A percentile compares a stretch with the other conserved stretches of the same genome.
phyloP scores from a whole-genome alignment of 1,284 basidiomycete genomes.

The Irpex sp. region DNA sequence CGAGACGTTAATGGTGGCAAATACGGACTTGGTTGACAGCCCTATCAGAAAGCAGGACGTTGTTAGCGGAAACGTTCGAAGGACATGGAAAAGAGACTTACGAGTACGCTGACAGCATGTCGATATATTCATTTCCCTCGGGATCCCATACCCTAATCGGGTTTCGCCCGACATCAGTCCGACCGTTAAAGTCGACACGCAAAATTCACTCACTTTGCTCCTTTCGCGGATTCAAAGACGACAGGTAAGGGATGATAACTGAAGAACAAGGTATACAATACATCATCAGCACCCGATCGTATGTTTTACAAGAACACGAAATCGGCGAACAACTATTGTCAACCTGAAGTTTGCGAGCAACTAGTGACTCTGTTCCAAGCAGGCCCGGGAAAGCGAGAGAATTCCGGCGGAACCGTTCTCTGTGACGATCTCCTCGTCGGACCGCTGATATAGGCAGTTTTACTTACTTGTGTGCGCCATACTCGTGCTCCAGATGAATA shows the following conservation, averaged over 20 bases:
- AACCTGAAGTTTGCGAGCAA: not conserved
- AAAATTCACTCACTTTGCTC: constrained; percentile 73
- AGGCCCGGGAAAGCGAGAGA: not conserved
- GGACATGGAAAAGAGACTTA: constrained; percentile 41
- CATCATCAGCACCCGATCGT: constrained; percentile 11
- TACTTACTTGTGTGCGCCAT: constrained; percentile 87
- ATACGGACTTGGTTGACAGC: constrained; percentile 74
- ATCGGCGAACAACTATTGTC: constrained; percentile 20
- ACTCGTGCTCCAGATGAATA: constrained; percentile 80
- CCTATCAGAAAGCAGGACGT: constrained; percentile 34
- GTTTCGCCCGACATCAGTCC: constrained; percentile 18
- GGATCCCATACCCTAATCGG: constrained; percentile 87
- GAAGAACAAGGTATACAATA: constrained; percentile 36
- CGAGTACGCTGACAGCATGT: constrained; percentile 98
- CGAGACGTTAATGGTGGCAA: not conserved
- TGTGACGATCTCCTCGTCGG: constrained; percentile 6
- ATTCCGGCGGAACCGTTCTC: constrained; percentile 4
- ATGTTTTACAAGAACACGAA: constrained; percentile 21
- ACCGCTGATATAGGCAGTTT: not conserved
- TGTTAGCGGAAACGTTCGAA: not conserved
- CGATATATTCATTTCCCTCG: constrained; percentile 90
- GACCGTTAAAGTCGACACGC: constrained; percentile 16
- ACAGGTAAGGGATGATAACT: constrained; percentile 97
- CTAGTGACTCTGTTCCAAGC: not conserved
- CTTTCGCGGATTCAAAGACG: constrained; percentile 88